phyloP scores from a whole-genome alignment of 257 asterid genomes.

The Marsdenia floribunda region DNA sequence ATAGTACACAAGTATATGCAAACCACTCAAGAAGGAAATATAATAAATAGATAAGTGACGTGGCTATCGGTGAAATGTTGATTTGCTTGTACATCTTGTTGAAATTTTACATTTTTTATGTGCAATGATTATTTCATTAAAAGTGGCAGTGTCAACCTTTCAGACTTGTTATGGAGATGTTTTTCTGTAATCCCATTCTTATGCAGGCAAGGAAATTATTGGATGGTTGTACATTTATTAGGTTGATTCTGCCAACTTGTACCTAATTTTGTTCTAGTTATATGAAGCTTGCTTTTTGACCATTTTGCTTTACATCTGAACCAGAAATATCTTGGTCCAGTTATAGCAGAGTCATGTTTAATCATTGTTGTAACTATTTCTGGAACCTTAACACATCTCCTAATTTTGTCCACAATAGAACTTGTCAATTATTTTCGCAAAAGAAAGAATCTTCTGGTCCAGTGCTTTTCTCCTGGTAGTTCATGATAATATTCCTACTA shows the following conservation, averaged over 20 bases:
- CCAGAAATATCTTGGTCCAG: background rate
- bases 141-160: background rate
- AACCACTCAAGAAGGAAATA: background rate
- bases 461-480: background rate
- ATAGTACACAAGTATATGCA: background rate
- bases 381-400: background rate
- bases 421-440: background rate
- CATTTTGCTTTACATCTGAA: background rate
- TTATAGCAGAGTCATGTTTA: background rate
- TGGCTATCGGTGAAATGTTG: too few relatives aligned
- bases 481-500: background rate
- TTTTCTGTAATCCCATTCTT: background rate
- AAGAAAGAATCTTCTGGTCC: background rate
- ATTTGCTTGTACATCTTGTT: background rate
- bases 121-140: background rate
- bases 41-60: background rate
- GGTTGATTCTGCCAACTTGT: background rate
- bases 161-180: background rate
- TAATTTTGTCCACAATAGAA: background rate
- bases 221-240: background rate
- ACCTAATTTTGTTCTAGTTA: too few relatives aligned
- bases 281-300: background rate
- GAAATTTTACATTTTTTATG: background rate
- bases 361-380: background rate
- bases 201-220: background rate